Conservation (phyloP, 2,329 filamentous ascomycete genomes). For the Thelonectria olida region DNA sequence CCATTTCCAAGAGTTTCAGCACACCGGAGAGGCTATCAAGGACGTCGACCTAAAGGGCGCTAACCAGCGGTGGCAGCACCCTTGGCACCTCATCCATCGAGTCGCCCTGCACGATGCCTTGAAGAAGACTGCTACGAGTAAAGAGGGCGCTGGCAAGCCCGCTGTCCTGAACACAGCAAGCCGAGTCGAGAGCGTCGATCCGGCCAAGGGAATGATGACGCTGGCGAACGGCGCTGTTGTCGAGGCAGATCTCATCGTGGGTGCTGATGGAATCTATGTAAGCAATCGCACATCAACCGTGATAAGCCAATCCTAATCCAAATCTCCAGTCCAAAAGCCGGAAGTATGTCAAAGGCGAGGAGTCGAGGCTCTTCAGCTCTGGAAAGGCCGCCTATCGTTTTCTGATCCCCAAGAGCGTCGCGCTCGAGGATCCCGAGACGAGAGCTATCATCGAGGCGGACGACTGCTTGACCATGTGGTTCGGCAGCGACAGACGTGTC, state of each 20-base stretch:
- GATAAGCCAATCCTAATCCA: background rate
- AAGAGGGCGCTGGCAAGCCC: slow-evolving; percentile 47
- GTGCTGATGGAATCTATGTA: slow-evolving; percentile 63
- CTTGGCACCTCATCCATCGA: slow-evolving; percentile 61
- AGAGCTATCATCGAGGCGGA: slow-evolving; percentile 22
- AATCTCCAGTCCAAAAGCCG: slow-evolving; percentile 34
- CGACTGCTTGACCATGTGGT: slow-evolving; percentile 48
- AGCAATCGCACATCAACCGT: slow-evolving; percentile 58
- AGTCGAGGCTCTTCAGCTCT: slow-evolving; percentile 47
- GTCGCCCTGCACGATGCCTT: slow-evolving; percentile 60
- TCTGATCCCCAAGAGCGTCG: slow-evolving; percentile 52
- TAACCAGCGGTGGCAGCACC: slow-evolving; percentile 56
- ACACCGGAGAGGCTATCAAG: slow-evolving; percentile 47
- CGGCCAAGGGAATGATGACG: slow-evolving; percentile 49
- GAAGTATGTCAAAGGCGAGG: slow-evolving; percentile 33
- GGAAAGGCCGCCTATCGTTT: slow-evolving; percentile 67
- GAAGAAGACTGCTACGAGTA: slow-evolving; percentile 52
- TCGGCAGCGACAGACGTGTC: slow-evolving; percentile 51
- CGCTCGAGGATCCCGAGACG: slow-evolving; percentile 42
- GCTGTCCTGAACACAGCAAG: slow-evolving; percentile 51
- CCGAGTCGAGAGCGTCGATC: slow-evolving; percentile 54
- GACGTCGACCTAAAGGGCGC: slow-evolving; percentile 45
- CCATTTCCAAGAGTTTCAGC: slow-evolving; percentile 48
- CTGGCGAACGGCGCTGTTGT: slow-evolving; percentile 55
- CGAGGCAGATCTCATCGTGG: slow-evolving; percentile 60